Evolutionary conservation across 805 yeast genomes (phyloP), one percentile per base, ranked within the genome.

Genomic region (Candida tallmaniae): DNA sequence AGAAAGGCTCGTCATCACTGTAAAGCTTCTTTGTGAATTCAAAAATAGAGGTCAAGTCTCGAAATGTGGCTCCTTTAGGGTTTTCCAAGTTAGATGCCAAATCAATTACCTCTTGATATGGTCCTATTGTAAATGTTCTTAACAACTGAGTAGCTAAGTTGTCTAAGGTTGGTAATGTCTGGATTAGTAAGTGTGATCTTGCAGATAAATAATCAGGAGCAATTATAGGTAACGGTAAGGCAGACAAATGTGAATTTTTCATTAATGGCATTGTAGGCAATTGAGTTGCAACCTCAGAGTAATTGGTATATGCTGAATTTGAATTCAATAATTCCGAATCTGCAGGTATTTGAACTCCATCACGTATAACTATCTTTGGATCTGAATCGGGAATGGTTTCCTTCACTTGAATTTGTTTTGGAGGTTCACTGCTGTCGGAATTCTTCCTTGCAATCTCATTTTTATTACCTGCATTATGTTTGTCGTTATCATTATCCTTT

Each of bases 61-160:
- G 71, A 50, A 76, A 86, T 52, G 67, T 79, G 46, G 72, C 81
- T 29, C 81, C 84, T 35, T 77, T 76, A 4, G 84, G 77, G 14
- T 76, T 74, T 44, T 74, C 83, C 31, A 73, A 74, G 44, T 68
- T 75, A 24, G 87, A 73, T 2, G 85, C 85, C 23, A 83, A 63
- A 29, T 78, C 80, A 46, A 85, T 66, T 6, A 85, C 75, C 32
- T 82, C 84, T 48, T 84, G 86, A 50, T 83, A 82, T 3, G 94
- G 83, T 4, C 83, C 83, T 17, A 74, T 68, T 6, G 85, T 82
- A 24, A 88, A 74, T 2, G 81, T 66, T 41, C 93, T 68, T 35
- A 89, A 63, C 13, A 89, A 65, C 52, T 89, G 97, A 1, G 88
- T 75, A 0, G 96, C 77, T 34, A 89, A 67, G 45, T 85, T 85